Conservation (phyloP, 768 basidiomycete species). For the Psilocybe tampanensis region DNA sequence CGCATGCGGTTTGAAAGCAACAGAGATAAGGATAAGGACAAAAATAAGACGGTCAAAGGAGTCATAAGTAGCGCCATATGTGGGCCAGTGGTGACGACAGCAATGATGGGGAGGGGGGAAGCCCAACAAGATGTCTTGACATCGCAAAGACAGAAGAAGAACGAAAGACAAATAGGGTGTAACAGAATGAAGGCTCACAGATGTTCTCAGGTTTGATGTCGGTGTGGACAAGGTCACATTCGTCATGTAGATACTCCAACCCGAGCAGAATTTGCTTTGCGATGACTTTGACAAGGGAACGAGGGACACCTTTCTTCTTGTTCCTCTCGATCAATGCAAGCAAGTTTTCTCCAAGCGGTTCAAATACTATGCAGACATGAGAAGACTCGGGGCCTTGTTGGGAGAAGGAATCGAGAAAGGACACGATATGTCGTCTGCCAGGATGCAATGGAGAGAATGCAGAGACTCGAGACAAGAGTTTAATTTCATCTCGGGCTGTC, state of each 20-base stretch:
- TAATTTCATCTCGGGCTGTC: conserved; percentile 96
- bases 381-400: conserved; percentile 71
- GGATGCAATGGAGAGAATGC: conserved; percentile 74
- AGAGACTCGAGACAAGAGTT: conserved; percentile 78
- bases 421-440: conserved; percentile 81
- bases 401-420: conserved; percentile 88
- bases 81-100: conserved; percentile 12
- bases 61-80: conserved; percentile 19
- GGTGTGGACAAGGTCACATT: conserved; percentile 91
- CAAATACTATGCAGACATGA: conserved; percentile 92
- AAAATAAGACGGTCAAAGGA: conserved; percentile 26
- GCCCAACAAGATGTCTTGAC: not conserved
- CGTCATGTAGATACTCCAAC: conserved; percentile 89
- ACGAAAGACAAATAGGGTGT: conserved; percentile 7
- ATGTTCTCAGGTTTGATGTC: conserved; percentile 97
- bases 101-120: not conserved
- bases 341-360: conserved; percentile 81
- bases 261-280: conserved; percentile 87
- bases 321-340: conserved; percentile 74
- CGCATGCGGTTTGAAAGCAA: conserved; percentile 20
- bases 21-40: conserved; percentile 29
- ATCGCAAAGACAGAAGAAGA: conserved; percentile 10
- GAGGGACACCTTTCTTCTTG: conserved; percentile 83
- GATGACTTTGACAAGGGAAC: conserved; percentile 81
- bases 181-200: conserved; percentile 51